Evolutionary conservation across 495 filamentous ascomycete species (phyloP), one percentile per base, ranked within the genome.

Genomic region (Viridothelium virens): DNA sequence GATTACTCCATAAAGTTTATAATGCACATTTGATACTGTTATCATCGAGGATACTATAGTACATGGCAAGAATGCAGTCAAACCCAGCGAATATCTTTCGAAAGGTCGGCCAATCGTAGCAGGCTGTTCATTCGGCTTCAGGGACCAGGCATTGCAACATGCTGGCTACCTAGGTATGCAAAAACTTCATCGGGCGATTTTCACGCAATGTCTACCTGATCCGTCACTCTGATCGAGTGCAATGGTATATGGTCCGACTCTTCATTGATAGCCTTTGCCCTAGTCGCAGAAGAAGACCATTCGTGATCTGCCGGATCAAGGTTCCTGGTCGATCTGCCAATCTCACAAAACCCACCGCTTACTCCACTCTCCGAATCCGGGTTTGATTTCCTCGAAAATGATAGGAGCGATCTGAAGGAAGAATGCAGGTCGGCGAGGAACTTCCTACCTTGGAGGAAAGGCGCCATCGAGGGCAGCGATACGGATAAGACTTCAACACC

Each of bases 121-220:
- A 25, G 25, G 25, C 25, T 25, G 25, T 25, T 25, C 25, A 25
- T 25, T 25, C 25, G 25, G 25, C 25, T 25, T 25, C 25, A 25
- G 25, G 25, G 25, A 25, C 25, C 25, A 25, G 25, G 25, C 25
- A 25, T 25, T 25, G 25, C 25, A 25, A 25, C 25, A 25, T 25
- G 25, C 25, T 25, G 25, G 25, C 25, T 25, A 25, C 25, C 25
- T 25, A 25, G 25, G 25, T 25, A 25, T 25, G 25, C 25, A 25
- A 25, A 25, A 25, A 25, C 25, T 25, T 25, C 25, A 25, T 25
- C 25, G 25, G 25, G 25, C 25, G 25, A 25, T 25, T 25, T 25
- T 25, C 53, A n/a, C 7, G 69, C 63, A 37, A 70, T 53, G 25
- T 25, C 25, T 25, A 25, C 25, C 25, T 25, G 38, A 64, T 44